Evolutionary conservation across 2,329 filamentous ascomycete species (phyloP).

Genomic region (Blastomyces gilchristii): DNA sequence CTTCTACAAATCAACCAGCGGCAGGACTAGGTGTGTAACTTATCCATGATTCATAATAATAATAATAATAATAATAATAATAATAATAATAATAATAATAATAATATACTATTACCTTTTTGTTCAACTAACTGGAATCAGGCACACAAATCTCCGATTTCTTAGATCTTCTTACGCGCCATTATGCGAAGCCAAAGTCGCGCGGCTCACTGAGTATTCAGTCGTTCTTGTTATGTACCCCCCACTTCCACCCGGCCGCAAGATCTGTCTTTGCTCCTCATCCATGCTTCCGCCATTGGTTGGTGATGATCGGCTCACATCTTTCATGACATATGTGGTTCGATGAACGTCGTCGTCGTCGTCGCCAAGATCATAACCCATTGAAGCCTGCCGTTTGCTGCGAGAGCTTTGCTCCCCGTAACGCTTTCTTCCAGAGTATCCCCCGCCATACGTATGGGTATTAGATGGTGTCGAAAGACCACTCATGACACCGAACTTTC

Average conservation of each 20-base stretch:
- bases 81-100: neutral
- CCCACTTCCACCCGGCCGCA: neutral
- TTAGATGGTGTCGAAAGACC: neutral
- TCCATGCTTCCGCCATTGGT: neutral
- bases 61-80: too few relatives aligned
- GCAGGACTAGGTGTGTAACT: neutral
- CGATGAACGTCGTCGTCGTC: neutral
- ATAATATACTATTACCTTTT: neutral
- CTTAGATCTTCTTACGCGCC: neutral
- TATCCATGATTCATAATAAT: neutral
- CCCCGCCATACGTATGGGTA: neutral
- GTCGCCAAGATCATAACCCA: neutral
- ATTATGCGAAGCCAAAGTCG: neutral
- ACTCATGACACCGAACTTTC: slow-evolving; percentile 3
- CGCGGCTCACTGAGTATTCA: slow-evolving; percentile 4
- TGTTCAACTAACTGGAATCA: neutral
- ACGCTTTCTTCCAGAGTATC: neutral
- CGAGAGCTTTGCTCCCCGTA: neutral
- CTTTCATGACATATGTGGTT: slow-evolving; percentile 1
- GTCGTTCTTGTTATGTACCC: neutral
- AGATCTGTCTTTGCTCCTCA: slow-evolving; percentile 1
- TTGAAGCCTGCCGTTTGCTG: neutral
- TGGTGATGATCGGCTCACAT: slow-evolving; percentile 1
- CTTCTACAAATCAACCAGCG: too few relatives aligned
- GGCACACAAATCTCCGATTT: neutral